Evolutionary conservation across 257 asterid genomes (phyloP).

Genomic region (Cruciata laevipes): DNA sequence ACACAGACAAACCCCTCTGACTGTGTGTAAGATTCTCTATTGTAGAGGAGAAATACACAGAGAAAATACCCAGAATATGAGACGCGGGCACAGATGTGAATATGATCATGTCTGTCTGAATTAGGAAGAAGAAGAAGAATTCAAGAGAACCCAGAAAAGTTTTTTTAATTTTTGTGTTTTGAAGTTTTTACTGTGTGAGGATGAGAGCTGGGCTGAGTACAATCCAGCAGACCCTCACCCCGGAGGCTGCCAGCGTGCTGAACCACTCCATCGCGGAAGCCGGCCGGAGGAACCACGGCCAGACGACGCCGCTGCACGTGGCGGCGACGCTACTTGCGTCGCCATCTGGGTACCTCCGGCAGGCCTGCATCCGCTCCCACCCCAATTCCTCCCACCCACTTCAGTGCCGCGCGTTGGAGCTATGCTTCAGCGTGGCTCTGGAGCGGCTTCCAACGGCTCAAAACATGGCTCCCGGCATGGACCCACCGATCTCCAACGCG

Average conservation of each 20-base stretch:
- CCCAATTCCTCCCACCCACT: constrained; percentile 92
- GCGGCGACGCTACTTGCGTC: constrained; percentile 80
- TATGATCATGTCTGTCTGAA: constrained; percentile 23
- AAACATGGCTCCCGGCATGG: constrained; percentile 38
- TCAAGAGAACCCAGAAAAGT: neutral
- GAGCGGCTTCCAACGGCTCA: constrained; percentile 79
- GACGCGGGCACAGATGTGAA: constrained; percentile 15
- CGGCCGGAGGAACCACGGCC: constrained; percentile 79
- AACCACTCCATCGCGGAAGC: constrained; percentile 86
- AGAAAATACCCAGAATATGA: neutral
- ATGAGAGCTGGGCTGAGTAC: constrained; percentile 92
- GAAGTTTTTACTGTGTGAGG: neutral
- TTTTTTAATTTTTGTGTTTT: neutral
- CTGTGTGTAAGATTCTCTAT: neutral
- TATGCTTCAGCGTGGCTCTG: constrained; percentile 81
- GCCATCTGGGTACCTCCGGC: constrained; percentile 71
- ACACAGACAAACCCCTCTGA: neutral
- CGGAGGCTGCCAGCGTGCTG: constrained; percentile 70
- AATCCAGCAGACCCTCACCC: constrained; percentile 80
- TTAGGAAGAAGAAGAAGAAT: constrained; percentile 13
- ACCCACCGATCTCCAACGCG: constrained; percentile 85
- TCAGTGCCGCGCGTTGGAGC: constrained; percentile 91
- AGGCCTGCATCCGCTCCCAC: constrained; percentile 86
- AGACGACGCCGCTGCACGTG: constrained; percentile 91
- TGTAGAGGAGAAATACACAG: constrained; percentile 5